A percentile compares a stretch with the other conserved stretches of the same genome.
These are phyloP conservation scores for Syzygium malaccense DNA, from an alignment of 441 rosid species.

Conservation along the genomic window DNA sequence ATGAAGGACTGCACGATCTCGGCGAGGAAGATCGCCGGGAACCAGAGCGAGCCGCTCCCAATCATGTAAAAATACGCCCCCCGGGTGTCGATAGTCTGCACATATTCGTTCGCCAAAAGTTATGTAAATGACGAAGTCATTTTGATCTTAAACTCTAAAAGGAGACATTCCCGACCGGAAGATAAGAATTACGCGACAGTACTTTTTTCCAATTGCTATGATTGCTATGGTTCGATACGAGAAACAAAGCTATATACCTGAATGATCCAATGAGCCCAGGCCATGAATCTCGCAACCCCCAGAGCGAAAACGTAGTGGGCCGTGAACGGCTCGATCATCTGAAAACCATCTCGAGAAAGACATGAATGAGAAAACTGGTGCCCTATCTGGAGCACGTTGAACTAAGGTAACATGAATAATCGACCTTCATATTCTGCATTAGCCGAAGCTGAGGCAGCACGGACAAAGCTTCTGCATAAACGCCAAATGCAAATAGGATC, in stretches of 20 bases:
- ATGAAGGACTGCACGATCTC: constrained; percentile 78
- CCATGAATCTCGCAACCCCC: constrained; percentile 64
- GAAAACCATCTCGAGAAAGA: neutral
- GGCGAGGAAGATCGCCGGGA: constrained; percentile 42
- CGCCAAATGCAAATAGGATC: constrained; percentile 59
- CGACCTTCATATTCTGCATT: constrained; percentile 82
- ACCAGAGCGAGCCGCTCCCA: constrained; percentile 60
- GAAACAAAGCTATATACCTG: constrained; percentile 23
- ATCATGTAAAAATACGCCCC: constrained; percentile 38
- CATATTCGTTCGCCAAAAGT: neutral
- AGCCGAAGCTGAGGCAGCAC: constrained; percentile 83
- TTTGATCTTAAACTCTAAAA: neutral
- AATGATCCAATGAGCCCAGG: constrained; percentile 74
- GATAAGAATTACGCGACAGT: neutral
- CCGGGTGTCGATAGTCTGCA: constrained; percentile 45
- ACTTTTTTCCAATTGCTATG: neutral
- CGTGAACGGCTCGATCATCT: constrained; percentile 86
- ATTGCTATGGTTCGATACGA: neutral
- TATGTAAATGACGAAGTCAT: neutral
- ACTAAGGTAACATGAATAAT: neutral
- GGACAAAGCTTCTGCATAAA: constrained; percentile 60
- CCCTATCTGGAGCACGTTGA: neutral
- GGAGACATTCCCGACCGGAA: neutral
- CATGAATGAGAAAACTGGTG: neutral
- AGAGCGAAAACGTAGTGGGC: constrained; percentile 82